Percentiles rank a stretch among this genome's conserved stretches.
Evolutionary conservation across 2,329 filamentous ascomycete genomes (phyloP).

Genomic region (Pseudocercospora vitis): DNA sequence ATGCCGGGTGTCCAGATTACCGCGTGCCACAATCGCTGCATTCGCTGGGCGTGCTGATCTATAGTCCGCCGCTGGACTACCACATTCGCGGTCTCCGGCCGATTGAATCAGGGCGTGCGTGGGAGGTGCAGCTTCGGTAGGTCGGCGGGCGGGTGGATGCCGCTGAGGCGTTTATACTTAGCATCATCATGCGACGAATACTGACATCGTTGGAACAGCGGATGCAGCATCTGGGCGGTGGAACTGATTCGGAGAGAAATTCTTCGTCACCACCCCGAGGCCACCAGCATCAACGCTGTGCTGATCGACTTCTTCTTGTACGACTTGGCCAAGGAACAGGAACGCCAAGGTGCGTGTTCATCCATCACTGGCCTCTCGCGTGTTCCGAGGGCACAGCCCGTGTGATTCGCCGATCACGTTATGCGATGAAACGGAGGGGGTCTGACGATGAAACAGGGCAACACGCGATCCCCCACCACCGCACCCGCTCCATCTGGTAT

Average conservation of each 20-base stretch:
- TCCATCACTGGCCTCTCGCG: background rate
- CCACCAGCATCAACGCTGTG: conserved; percentile 72
- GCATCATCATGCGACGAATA: background rate
- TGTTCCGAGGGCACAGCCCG: background rate
- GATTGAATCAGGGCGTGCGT: conserved; percentile 70
- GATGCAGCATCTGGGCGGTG: conserved; percentile 94
- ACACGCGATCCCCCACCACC: conserved; percentile 24
- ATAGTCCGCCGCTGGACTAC: conserved; percentile 75
- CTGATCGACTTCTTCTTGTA: conserved; percentile 97
- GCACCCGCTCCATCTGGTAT: conserved; percentile 24
- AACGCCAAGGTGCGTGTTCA: conserved; percentile 49
- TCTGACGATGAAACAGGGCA: conserved; percentile 23
- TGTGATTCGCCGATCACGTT: conserved; percentile 9
- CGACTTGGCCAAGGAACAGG: conserved; percentile 85
- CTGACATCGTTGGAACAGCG: conserved; percentile 42
- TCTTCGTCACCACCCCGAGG: conserved; percentile 66
- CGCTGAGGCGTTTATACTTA: background rate
- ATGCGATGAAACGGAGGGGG: conserved; percentile 14
- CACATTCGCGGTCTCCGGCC: conserved; percentile 64
- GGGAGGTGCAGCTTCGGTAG: conserved; percentile 78
- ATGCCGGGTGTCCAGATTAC: conserved; percentile 63
- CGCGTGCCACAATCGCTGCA: conserved; percentile 92
- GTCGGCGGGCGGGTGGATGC: conserved; percentile 1
- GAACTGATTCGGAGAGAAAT: conserved; percentile 87
- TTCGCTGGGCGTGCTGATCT: conserved; percentile 76